Evolutionary conservation across 305 asterid species (phyloP).

Genomic region (Fraxinus ornus): DNA sequence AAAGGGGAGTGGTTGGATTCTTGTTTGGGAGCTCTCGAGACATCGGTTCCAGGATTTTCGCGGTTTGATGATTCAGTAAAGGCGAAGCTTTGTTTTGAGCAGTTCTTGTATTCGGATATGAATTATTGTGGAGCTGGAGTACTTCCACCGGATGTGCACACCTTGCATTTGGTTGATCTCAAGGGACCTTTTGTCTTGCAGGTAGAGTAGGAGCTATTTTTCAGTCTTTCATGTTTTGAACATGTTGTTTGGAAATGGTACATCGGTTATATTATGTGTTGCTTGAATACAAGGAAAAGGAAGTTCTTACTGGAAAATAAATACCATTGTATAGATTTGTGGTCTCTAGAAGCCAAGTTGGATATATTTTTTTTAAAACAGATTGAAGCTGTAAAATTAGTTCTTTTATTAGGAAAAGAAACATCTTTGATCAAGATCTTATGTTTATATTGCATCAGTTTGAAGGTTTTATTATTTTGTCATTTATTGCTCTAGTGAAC

Average conservation of each 20-base stretch:
- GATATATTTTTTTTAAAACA: neutral
- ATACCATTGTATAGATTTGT: neutral
- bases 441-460: neutral
- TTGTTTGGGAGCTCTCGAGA: conserved; percentile 49
- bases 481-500: neutral
- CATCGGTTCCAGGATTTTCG: conserved; percentile 48
- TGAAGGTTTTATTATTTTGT: neutral
- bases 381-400: neutral
- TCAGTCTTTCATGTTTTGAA: neutral
- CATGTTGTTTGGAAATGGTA: neutral
- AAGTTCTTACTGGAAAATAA: neutral
- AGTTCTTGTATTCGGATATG: conserved; percentile 74
- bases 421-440: neutral
- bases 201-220: conserved; percentile 38
- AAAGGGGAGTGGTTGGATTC: conserved; percentile 70
- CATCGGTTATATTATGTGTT: neutral
- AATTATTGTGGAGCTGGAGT: conserved; percentile 67
- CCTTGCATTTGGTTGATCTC: conserved; percentile 62
- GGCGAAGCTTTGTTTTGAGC: conserved; percentile 80
- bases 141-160: conserved; percentile 64
- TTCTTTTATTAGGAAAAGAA: neutral
- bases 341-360: neutral
- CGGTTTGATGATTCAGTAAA: conserved; percentile 50
- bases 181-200: conserved; percentile 91
- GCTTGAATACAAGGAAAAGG: neutral